Base-by-base conservation (phyloP, 2,329 filamentous ascomycete species). In the Fusarium globosum region DNA sequence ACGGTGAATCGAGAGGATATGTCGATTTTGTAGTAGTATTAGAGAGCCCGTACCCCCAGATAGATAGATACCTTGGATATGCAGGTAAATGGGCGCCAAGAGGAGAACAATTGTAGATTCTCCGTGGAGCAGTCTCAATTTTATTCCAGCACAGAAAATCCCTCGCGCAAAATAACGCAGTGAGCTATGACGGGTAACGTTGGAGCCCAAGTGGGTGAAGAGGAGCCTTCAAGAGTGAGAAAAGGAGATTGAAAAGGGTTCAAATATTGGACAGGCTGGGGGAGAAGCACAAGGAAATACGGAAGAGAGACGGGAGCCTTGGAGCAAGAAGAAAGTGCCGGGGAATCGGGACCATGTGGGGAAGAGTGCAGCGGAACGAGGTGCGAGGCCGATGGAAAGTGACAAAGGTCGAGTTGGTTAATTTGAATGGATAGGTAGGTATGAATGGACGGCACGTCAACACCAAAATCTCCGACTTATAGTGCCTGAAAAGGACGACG, bases 281-380 rank as follows among this genome's bases (percentile, higher is more conserved):
- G 52, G 16, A 55, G 60, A 71, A 56, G 45, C 43, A 70, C 43
- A 46, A 69, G 52, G 38, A 56, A 59, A 71, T 63, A 64, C 39
- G 67, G 70, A 62, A 68, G 75, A 65, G 51, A 57, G 72, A 49
- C 28, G 30, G 20, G 21, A 64, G 64, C 56, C 51, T 69, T 43
- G 51, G 48, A 59, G 43, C 36, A 57, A 51, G 61, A 68, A 71
- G 60, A 69, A 65, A 75, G 72, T 75, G 63, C 72, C 66, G 69
- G 61, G 69, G 72, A 73, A 61, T 71, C 69, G 72, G 61, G 63
- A 61, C 63, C 58, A 69, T 69, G 73, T 75, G 73, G 69, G 70
- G 72, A 66, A 57, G 28, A 23, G 49, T 57, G 67, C 42, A 57
- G 46, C 51, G 56, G 58, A 59, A 58, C 28, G 62, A 56, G 48